phyloP scores from a whole-genome alignment of 106 monocot genomes.

The Phalaenopsis aphrodite region DNA sequence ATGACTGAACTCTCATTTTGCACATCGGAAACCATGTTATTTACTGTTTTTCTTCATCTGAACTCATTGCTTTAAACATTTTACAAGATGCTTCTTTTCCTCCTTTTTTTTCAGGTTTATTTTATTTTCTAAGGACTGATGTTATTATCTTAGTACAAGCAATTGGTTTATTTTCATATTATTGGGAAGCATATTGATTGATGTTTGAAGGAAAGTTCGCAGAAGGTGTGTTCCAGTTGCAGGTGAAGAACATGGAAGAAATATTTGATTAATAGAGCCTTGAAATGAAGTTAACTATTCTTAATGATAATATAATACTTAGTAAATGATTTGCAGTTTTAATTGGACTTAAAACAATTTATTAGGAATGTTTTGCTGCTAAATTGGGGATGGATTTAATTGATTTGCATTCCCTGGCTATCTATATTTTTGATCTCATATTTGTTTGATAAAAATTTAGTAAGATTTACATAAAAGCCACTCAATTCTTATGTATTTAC shows the following conservation, averaged over 20 bases:
- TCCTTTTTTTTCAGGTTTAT: not conserved
- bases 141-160: not conserved
- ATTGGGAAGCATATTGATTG: not conserved
- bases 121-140: not conserved
- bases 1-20: constrained; percentile 6
- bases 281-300: too few relatives aligned
- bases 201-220: constrained; percentile 5
- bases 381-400: too few relatives aligned
- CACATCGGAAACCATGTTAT: not conserved
- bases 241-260: constrained; percentile 4
- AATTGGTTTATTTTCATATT: not conserved
- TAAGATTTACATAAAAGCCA: too few relatives aligned
- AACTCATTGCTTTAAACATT: not conserved
- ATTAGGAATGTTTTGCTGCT: too few relatives aligned
- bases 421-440: too few relatives aligned
- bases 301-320: too few relatives aligned
- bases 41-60: not conserved
- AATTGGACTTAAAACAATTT: too few relatives aligned
- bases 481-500: too few relatives aligned
- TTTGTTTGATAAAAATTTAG: too few relatives aligned
- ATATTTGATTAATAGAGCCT: not conserved
- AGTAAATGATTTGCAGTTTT: too few relatives aligned
- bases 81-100: not conserved
- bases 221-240: not conserved
- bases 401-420: too few relatives aligned